A percentile compares a stretch with the other conserved stretches of the same genome.
Evolutionary conservation across 202 grass and related monocot genomes (phyloP).

Genomic region (Hordeum pubiflorum): DNA sequence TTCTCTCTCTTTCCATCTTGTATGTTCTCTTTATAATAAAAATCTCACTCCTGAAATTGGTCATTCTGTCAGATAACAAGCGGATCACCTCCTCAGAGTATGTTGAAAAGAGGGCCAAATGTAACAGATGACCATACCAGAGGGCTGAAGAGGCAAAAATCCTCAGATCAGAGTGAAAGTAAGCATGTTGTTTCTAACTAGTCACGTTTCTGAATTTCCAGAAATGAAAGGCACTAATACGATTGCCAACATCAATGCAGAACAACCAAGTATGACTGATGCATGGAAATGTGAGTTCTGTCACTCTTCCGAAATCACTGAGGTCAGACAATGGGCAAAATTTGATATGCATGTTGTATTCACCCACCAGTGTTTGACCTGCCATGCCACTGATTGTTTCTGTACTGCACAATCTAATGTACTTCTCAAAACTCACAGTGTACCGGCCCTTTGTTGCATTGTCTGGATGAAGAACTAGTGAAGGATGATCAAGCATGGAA

Average conservation of each 20-base stretch:
- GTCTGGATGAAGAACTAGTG: conserved; percentile 50
- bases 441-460: conserved; percentile 68
- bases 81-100: conserved; percentile 35
- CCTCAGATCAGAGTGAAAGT: conserved; percentile 29
- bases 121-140: conserved; percentile 22
- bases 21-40: neutral
- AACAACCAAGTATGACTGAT: conserved; percentile 14
- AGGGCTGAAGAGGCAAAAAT: conserved; percentile 67
- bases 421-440: conserved; percentile 35
- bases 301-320: conserved; percentile 40
- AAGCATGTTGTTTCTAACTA: conserved; percentile 7
- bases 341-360: neutral
- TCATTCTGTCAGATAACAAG: conserved; percentile 42
- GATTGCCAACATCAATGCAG: conserved; percentile 25
- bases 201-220: neutral
- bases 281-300: conserved; percentile 67
- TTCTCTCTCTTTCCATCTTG: neutral
- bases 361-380: neutral
- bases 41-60: neutral
- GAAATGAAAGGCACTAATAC: neutral
- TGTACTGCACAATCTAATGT: conserved; percentile 15
- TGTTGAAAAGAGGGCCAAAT: conserved; percentile 33
- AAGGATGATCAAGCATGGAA: conserved; percentile 49
- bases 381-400: neutral
- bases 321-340: conserved; percentile 39